phyloP scores from a whole-genome alignment of 1,139 yeast species.

The Geotrichum australiense region DNA sequence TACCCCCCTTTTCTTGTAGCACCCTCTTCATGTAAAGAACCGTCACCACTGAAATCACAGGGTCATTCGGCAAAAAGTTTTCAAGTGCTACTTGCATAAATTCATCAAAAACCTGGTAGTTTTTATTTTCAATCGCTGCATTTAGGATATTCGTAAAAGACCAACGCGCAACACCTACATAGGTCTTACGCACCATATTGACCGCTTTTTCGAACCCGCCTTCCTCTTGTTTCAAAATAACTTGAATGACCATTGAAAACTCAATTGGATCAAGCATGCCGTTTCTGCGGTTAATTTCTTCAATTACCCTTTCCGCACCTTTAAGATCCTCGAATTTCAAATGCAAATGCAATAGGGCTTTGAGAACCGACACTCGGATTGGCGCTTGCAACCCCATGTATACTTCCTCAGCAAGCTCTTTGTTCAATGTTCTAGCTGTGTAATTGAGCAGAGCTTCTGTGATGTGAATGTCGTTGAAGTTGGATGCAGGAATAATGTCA shows the following conservation, averaged over 20 bases:
- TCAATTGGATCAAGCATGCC: conserved; percentile 21
- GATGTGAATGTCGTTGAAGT: conserved; percentile 23
- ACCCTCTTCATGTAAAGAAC: conserved; percentile 13
- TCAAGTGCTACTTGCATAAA: conserved; percentile 16
- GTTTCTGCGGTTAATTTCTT: conserved; percentile 27
- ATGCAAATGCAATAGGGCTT: conserved; percentile 38
- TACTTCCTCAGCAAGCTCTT: conserved; percentile 23
- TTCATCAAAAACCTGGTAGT: conserved; percentile 15
- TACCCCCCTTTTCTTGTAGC: conserved; percentile 8
- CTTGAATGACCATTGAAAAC: conserved; percentile 23
- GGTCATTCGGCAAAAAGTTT: conserved; percentile 8
- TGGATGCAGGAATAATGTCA: conserved; percentile 25
- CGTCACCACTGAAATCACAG: conserved; percentile 10
- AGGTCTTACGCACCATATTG: conserved; percentile 14
- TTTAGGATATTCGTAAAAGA: conserved; percentile 15
- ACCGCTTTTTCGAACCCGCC: conserved; percentile 16
- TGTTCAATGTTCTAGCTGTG: conserved; percentile 23
- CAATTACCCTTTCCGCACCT: conserved; percentile 38
- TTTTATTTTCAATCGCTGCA: conserved; percentile 18
- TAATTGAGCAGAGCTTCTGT: conserved; percentile 26
- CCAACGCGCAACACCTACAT: conserved; percentile 15
- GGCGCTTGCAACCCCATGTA: conserved; percentile 24
- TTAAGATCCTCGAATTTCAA: conserved; percentile 36
- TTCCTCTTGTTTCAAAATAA: conserved; percentile 18
- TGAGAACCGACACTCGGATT: conserved; percentile 27